Evolutionary conservation across 192 early-diverging fungal species (phyloP).

Genomic region (Coemansia sp.): DNA sequence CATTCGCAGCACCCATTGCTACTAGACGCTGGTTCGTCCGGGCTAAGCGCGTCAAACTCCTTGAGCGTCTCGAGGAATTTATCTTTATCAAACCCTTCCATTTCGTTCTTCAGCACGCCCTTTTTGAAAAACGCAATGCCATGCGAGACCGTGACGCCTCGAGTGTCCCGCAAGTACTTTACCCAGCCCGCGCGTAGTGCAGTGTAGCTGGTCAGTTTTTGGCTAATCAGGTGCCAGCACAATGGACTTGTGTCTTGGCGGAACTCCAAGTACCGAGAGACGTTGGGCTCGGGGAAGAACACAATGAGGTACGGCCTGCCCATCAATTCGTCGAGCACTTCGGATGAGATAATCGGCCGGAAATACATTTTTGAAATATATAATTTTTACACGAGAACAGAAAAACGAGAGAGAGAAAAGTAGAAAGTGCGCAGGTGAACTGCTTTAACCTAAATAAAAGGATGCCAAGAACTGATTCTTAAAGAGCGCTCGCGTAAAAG

Average conservation of each 20-base stretch:
- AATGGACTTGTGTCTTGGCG: background rate
- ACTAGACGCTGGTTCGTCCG: background rate
- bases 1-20: conserved; percentile 9
- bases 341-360: conserved; percentile 5
- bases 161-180: background rate
- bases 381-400: background rate
- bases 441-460: too few species aligned
- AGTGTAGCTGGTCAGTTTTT: conserved; percentile 8
- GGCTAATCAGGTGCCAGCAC: conserved; percentile 12
- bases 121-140: conserved; percentile 27
- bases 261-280: conserved; percentile 10
- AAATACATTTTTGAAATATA: conserved; percentile 5
- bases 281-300: conserved; percentile 9
- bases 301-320: conserved; percentile 13
- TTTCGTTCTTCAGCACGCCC: conserved; percentile 13
- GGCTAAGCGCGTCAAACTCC: conserved; percentile 11
- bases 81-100: conserved; percentile 12
- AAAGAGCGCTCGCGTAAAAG: too few species aligned
- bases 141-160: conserved; percentile 5
- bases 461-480: too few species aligned
- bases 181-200: conserved; percentile 11
- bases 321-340: conserved; percentile 20
- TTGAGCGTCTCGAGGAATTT: conserved; percentile 9
- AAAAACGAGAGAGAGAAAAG: background rate
- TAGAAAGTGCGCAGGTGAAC: too few species aligned